Evolutionary conservation across 208 protist genomes (phyloP).

Genomic region (Leishmania lainsoni): DNA sequence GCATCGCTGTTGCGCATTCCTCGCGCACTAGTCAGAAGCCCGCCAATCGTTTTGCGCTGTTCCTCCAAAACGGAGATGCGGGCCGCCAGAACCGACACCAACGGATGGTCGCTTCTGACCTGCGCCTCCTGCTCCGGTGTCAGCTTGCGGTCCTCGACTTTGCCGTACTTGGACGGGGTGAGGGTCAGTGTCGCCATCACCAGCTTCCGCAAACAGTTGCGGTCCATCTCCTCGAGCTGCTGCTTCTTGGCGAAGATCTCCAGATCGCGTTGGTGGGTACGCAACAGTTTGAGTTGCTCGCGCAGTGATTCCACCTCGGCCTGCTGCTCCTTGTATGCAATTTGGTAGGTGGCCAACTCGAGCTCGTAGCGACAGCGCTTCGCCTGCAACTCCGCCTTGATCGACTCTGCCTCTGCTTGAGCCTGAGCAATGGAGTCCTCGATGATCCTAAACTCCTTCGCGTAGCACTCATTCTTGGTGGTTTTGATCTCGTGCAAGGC

Average conservation of each 20-base stretch:
- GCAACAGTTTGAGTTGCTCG: slow-evolving; percentile 25
- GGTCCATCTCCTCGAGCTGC: slow-evolving; percentile 41
- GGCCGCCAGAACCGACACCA: slow-evolving; percentile 41
- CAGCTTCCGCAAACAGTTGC: slow-evolving; percentile 37
- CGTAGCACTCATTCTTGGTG: slow-evolving; percentile 34
- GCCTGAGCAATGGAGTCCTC: slow-evolving; percentile 33
- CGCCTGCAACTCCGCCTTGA: slow-evolving; percentile 33
- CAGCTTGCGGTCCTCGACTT: slow-evolving; percentile 14
- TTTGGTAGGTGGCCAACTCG: slow-evolving; percentile 71
- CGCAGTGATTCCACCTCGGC: slow-evolving; percentile 51
- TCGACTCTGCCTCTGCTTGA: slow-evolving; percentile 22
- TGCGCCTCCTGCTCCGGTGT: slow-evolving; percentile 33
- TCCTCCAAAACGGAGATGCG: slow-evolving; percentile 50
- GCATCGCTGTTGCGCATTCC: slow-evolving; percentile 22
- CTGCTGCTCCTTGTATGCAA: slow-evolving; percentile 77
- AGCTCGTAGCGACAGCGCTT: slow-evolving; percentile 54
- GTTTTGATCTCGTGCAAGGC: slow-evolving; percentile 18
- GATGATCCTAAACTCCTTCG: slow-evolving; percentile 42
- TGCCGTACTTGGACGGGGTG: slow-evolving; percentile 11
- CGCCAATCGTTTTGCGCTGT: slow-evolving; percentile 39
- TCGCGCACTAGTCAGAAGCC: slow-evolving; percentile 24
- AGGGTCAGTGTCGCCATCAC: slow-evolving; percentile 24
- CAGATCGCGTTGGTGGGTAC: slow-evolving; percentile 38
- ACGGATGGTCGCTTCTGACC: slow-evolving; percentile 33
- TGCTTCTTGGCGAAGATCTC: slow-evolving; percentile 60